These are phyloP conservation scores for Botrytis aclada DNA, from an alignment of 2,329 filamentous ascomycete genomes.

Conservation along the genomic window DNA sequence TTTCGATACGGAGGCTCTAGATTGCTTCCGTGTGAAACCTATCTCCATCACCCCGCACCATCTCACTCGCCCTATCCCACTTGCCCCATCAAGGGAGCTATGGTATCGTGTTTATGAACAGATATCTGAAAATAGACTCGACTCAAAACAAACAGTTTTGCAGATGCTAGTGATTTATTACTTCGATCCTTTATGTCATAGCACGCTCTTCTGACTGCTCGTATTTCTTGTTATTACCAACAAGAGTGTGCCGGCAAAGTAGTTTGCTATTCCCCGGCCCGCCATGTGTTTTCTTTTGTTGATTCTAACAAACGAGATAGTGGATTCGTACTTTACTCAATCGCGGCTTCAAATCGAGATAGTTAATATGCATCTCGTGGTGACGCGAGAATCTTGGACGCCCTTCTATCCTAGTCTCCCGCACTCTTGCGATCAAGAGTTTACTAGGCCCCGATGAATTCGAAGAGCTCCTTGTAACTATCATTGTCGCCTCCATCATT, in stretches of 20 bases:
- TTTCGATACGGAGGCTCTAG: background rate
- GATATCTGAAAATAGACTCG: background rate
- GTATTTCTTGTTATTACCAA: background rate
- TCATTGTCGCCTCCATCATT: background rate
- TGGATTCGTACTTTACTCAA: background rate
- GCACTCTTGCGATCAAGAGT: background rate
- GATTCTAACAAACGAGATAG: background rate
- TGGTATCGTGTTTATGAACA: background rate
- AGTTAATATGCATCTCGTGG: conserved; percentile 9
- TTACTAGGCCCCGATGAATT: background rate
- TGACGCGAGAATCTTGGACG: background rate
- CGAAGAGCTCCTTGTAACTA: background rate
- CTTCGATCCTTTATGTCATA: background rate
- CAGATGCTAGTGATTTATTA: background rate
- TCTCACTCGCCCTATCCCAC: background rate
- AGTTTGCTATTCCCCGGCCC: background rate
- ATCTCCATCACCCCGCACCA: background rate
- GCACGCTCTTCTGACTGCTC: background rate
- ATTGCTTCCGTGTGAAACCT: background rate
- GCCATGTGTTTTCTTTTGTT: background rate
- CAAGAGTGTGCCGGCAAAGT: background rate
- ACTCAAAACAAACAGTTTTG: background rate
- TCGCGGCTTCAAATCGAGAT: background rate
- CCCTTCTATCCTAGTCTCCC: background rate
- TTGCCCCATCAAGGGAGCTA: background rate